Evolutionary conservation across 208 protist species (phyloP), one percentile per base, ranked within the genome.

Genomic region (Leishmania arabica): DNA sequence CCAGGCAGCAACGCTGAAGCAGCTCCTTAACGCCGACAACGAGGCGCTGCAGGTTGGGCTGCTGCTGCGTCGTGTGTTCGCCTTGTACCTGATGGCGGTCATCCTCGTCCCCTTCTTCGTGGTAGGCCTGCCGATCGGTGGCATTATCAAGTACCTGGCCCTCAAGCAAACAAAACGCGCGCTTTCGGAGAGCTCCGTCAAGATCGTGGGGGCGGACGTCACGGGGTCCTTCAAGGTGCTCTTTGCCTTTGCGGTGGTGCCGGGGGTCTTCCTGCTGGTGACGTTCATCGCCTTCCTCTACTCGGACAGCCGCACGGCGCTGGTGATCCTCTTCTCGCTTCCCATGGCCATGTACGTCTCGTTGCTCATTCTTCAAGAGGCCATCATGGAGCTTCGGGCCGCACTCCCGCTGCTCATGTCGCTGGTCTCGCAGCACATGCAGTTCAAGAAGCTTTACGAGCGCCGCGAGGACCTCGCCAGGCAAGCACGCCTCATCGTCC

Each of bases 331-430:
- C 40, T 90, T 97, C 78, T 91, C 86, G 51, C 87, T 97, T 69
- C 95, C 95, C n/a, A 96, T 98, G 94, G 90, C 92, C 13, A 93
- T 96, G 92, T 98, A 98, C 87, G 91, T 96, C 47, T 97, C 93
- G 47, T 76, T 98, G 40, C 81, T 98, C 8, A 95, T 96, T 62
- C 78, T 96, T 64, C 92, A 97, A 53, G 93, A 98, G 79, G 93
- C 91, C 7, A 85, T 95, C 40, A 93, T 97, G 86, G 91, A 96
- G 82, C 64, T 96, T 58, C 88, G 93, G 17, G 93, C 93, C 1
- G 90, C 95, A 37, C 83, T 98, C 53, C 95, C 95, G 15, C 87
- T 98, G 9, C 91, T 98, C 73, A 94, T 98, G 90, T 98, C 93
- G 31, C 79, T 98, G 53, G 79, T 95, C 37, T 95, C 92, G 42